phyloP scores from a whole-genome alignment of 257 asterid genomes.

The Petrea volubilis region DNA sequence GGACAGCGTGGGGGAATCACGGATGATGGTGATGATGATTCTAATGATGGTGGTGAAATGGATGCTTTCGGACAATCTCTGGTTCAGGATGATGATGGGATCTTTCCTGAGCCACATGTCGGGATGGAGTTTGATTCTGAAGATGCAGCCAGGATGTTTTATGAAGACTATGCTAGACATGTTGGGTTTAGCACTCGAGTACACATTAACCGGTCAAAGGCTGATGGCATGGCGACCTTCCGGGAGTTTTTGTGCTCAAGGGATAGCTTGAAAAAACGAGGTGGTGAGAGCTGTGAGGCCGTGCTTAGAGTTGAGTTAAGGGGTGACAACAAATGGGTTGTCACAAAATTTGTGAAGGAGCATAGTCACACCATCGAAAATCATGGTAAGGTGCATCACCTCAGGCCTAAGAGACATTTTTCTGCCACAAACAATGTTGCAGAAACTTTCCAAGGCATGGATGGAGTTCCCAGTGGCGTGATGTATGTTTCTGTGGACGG shows the following conservation, averaged over 20 bases:
- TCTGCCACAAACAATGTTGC: constrained; percentile 49
- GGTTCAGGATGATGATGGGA: constrained; percentile 37
- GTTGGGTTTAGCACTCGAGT: constrained; percentile 57
- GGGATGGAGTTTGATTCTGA: constrained; percentile 80
- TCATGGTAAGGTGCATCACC: constrained; percentile 50
- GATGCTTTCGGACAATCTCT: constrained; percentile 41
- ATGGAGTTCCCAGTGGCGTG: constrained; percentile 68
- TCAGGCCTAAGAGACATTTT: constrained; percentile 58
- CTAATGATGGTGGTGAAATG: constrained; percentile 43
- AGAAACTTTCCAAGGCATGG: constrained; percentile 45
- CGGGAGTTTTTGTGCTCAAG: constrained; percentile 56
- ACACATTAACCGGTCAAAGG: constrained; percentile 38
- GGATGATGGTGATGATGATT: constrained; percentile 55
- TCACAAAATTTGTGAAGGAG: constrained; percentile 65
- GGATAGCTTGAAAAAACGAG: constrained; percentile 51
- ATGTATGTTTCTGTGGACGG: constrained; percentile 80
- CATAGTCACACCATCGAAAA: constrained; percentile 54
- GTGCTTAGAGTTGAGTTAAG: constrained; percentile 65
- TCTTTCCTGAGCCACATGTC: constrained; percentile 49
- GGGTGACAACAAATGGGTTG: constrained; percentile 62
- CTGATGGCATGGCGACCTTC: constrained; percentile 32
- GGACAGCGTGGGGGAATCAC: constrained; percentile 48
- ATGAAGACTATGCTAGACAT: constrained; percentile 64
- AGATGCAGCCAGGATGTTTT: constrained; percentile 59
- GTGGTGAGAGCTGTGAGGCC: constrained; percentile 66